A percentile compares a stretch with the other conserved stretches of the same genome.
Evolutionary conservation across 768 basidiomycete genomes (phyloP).

Genomic region (Lactarius trivialis): DNA sequence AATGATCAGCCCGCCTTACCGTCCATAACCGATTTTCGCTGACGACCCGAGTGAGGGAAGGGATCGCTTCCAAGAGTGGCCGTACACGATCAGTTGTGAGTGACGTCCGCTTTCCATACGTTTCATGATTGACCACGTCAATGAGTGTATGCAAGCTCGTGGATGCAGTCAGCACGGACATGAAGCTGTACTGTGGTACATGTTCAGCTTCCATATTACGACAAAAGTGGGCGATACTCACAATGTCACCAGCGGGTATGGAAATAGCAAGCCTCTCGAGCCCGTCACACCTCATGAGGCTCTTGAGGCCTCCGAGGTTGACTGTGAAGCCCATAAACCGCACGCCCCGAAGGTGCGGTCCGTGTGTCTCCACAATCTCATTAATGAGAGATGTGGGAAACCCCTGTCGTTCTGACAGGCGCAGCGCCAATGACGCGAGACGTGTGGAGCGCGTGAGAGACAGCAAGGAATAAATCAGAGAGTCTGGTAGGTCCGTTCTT

Average conservation of each 20-base stretch:
- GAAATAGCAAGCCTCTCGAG: constrained; percentile 22
- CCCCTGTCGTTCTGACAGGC: constrained; percentile 11
- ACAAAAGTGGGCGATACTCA: constrained; percentile 12
- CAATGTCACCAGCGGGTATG: constrained; percentile 14
- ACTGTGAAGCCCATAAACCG: constrained; percentile 15
- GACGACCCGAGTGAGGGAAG: constrained; percentile 17
- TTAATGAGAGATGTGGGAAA: constrained; percentile 12
- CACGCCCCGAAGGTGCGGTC: constrained; percentile 12
- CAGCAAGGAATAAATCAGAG: constrained; percentile 12
- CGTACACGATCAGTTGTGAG: constrained; percentile 22
- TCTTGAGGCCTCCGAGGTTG: background rate
- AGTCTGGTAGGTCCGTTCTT: background rate
- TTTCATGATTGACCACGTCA: constrained; percentile 14
- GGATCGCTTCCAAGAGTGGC: constrained; percentile 16
- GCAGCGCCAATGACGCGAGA: constrained; percentile 20
- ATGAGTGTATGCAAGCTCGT: constrained; percentile 17
- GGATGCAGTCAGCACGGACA: constrained; percentile 9
- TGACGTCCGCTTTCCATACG: constrained; percentile 12
- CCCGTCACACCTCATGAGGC: constrained; percentile 17
- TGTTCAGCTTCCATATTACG: constrained; percentile 5
- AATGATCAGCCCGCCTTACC: constrained; percentile 11
- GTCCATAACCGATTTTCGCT: constrained; percentile 23
- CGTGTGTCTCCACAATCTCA: constrained; percentile 19
- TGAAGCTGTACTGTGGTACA: constrained; percentile 11
- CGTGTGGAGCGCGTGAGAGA: constrained; percentile 18